Evolutionary conservation across 176 grass and related monocot species (phyloP).

Genomic region (Cenchrus fungigraminus): DNA sequence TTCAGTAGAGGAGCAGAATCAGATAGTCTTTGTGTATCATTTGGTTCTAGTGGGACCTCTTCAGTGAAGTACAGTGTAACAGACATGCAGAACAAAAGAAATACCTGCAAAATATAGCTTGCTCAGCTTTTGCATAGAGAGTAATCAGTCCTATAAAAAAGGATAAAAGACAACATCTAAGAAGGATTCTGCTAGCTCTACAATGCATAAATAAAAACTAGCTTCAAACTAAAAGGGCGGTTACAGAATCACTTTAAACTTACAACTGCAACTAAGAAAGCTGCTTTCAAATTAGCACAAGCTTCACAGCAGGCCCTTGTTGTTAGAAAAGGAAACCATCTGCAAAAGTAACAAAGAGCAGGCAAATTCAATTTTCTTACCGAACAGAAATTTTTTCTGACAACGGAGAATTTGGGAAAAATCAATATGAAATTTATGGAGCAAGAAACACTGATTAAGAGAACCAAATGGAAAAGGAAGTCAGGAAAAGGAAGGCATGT

Average conservation of each 20-base stretch:
- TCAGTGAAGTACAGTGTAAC: constrained; percentile 97
- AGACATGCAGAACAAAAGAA: constrained; percentile 86
- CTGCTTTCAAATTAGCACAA: constrained; percentile 98
- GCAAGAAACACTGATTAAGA: constrained; percentile 17
- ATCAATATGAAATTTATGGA: neutral
- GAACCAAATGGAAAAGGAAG: neutral
- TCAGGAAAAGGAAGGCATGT: neutral
- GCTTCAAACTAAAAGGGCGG: constrained; percentile 13
- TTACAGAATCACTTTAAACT: constrained; percentile 50
- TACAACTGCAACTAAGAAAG: constrained; percentile 97
- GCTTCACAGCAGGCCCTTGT: constrained; percentile 95
- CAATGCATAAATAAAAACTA: neutral
- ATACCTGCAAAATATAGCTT: constrained; percentile 69
- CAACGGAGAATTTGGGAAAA: constrained; percentile 2
- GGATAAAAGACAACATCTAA: neutral
- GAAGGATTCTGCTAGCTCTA: neutral
- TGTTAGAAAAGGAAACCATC: constrained; percentile 97
- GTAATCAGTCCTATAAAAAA: neutral
- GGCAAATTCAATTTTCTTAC: constrained; percentile 22
- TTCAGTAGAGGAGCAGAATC: constrained; percentile 92
- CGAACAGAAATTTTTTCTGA: neutral
- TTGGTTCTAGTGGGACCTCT: constrained; percentile 77
- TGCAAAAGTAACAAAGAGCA: constrained; percentile 50
- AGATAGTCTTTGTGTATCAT: constrained; percentile 50
- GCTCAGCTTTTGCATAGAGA: constrained; percentile 19